These are phyloP conservation scores for Trametes villosa DNA, from an alignment of 768 basidiomycete genomes.

Conservation along the genomic window DNA sequence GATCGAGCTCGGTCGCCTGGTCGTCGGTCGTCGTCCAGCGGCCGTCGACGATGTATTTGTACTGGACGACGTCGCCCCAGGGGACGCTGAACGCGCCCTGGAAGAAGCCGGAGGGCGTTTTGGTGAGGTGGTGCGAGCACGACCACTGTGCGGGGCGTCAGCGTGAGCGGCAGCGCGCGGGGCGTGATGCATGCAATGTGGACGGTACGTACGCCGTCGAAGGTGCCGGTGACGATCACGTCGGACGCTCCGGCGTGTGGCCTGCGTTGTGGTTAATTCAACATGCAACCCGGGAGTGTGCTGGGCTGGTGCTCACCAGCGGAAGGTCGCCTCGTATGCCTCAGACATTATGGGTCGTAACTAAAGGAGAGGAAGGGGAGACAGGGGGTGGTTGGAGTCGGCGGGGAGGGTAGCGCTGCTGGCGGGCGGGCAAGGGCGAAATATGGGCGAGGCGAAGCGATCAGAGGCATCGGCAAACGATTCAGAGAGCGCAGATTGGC, in stretches of 20 bases:
- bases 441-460: constrained; percentile 7
- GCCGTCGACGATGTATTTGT: constrained; percentile 85
- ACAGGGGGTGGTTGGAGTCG: constrained; percentile 5
- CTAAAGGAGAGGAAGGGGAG: constrained; percentile 6
- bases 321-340: constrained; percentile 29
- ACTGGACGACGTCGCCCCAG: constrained; percentile 64
- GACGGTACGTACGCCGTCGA: constrained; percentile 62
- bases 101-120: constrained; percentile 55
- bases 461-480: constrained; percentile 11
- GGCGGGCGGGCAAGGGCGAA: constrained; percentile 6
- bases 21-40: constrained; percentile 59
- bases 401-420: constrained; percentile 15
- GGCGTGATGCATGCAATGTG: neutral
- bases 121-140: constrained; percentile 56
- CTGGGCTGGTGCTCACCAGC: no score
- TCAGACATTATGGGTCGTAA: constrained; percentile 32
- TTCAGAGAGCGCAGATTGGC: constrained; percentile 1
- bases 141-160: constrained; percentile 56
- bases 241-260: constrained; percentile 56
- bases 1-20: constrained; percentile 64
- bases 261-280: constrained; percentile 44
- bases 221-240: constrained; percentile 77
- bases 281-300: no score
- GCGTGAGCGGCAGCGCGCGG: constrained; percentile 13
- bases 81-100: constrained; percentile 56